phyloP scores from a whole-genome alignment of 805 yeast genomes.

The Saccharomycopsis fodiens region DNA sequence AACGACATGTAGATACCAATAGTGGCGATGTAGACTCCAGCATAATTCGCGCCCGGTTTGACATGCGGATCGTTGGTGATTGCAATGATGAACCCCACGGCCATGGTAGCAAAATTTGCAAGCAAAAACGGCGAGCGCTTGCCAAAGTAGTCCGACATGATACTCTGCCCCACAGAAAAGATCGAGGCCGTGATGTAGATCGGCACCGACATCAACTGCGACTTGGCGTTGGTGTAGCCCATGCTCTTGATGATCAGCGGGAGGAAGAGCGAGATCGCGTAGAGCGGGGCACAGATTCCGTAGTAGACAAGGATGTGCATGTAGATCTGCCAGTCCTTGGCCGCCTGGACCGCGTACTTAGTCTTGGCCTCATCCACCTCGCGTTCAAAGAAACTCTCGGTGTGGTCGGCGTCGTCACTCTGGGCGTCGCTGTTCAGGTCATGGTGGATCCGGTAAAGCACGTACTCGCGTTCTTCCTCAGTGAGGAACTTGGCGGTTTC shows the following conservation, averaged over 20 bases:
- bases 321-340: conserved; percentile 29
- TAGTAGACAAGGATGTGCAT: conserved; percentile 25
- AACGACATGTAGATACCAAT: conserved; percentile 28
- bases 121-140: conserved; percentile 28
- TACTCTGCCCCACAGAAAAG: conserved; percentile 27
- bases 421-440: conserved; percentile 16
- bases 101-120: conserved; percentile 25
- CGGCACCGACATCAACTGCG: conserved; percentile 40
- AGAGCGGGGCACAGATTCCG: conserved; percentile 29
- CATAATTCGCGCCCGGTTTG: conserved; percentile 27
- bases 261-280: conserved; percentile 35
- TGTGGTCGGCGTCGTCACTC: conserved; percentile 3
- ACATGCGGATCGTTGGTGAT: conserved; percentile 24
- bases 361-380: conserved; percentile 11
- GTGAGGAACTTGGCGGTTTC: conserved; percentile 35
- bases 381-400: conserved; percentile 15
- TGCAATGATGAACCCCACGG: conserved; percentile 30
- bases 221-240: conserved; percentile 34
- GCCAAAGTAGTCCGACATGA: conserved; percentile 26
- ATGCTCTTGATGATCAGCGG: conserved; percentile 38
- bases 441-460: conserved; percentile 16
- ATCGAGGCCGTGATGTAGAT: conserved; percentile 32
- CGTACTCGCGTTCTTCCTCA: conserved; percentile 28
- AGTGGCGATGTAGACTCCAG: conserved; percentile 28
- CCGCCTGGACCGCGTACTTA: conserved; percentile 21